Conservation (phyloP, 805 yeast species). For the Ogataea zsoltii region DNA sequence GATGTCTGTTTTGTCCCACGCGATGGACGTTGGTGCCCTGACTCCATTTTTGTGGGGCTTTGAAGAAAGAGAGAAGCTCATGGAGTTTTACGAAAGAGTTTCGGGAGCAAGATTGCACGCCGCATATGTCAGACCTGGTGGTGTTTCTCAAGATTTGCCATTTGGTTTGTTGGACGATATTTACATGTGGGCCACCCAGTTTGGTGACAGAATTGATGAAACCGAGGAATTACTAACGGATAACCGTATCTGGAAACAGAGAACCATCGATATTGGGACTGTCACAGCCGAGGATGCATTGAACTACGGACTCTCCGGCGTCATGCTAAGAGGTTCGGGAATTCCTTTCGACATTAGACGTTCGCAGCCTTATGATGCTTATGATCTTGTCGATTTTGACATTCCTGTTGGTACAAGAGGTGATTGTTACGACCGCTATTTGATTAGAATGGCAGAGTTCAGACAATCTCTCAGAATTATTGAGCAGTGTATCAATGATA, state of each 20-base stretch:
- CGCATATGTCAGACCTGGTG: constrained; percentile 90
- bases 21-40: constrained; percentile 93
- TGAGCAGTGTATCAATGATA: constrained; percentile 85
- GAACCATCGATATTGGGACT: constrained; percentile 78
- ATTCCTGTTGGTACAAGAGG: constrained; percentile 85
- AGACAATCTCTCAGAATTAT: constrained; percentile 88
- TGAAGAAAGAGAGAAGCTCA: constrained; percentile 88
- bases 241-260: constrained; percentile 89
- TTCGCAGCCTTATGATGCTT: constrained; percentile 88
- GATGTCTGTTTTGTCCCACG: constrained; percentile 84
- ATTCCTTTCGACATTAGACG: constrained; percentile 84
- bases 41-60: constrained; percentile 94
- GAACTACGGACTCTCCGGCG: constrained; percentile 79
- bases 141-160: constrained; percentile 86
- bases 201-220: constrained; percentile 90
- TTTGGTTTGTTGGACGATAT: constrained; percentile 85
- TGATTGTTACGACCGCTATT: constrained; percentile 89
- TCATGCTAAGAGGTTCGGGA: constrained; percentile 90
- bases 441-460: constrained; percentile 88
- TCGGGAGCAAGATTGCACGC: constrained; percentile 89
- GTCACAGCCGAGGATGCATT: constrained; percentile 86
- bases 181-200: constrained; percentile 95
- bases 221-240: constrained; percentile 87
- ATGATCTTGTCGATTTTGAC: constrained; percentile 82
- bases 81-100: constrained; percentile 91